A percentile compares a stretch with the other conserved stretches of the same genome.
Conservation (phyloP, 306 rosid species). For the Quercus robur region DNA sequence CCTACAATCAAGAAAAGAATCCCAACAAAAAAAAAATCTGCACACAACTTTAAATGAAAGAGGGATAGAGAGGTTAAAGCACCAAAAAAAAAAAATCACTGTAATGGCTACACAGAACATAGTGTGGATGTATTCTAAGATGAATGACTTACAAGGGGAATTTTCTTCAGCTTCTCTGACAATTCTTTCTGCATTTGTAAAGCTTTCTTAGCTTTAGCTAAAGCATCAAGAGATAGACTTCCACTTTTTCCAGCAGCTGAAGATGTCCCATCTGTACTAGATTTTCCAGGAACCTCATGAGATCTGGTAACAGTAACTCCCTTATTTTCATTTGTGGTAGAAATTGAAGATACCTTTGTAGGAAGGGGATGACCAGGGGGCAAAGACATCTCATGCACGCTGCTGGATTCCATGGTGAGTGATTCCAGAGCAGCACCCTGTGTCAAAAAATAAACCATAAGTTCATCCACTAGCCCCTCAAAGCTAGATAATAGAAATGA, state of each 20-base stretch:
- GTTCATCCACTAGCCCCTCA: constrained; percentile 24
- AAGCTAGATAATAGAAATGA: constrained; percentile 3
- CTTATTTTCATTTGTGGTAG: constrained; percentile 99
- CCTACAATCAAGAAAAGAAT: background rate
- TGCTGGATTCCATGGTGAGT: constrained; percentile 45
- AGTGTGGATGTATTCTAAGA: background rate
- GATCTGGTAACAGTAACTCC: constrained; percentile 98
- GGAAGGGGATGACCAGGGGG: constrained; percentile 57
- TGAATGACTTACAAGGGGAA: constrained; percentile 55
- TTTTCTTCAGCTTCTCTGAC: constrained; percentile 71
- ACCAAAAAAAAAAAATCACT: background rate
- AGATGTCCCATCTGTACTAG: constrained; percentile 99
- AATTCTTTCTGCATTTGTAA: constrained; percentile 77
- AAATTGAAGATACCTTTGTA: constrained; percentile 93
- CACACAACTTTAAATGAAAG: background rate
- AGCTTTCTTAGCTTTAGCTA: constrained; percentile 86
- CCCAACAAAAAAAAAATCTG: background rate
- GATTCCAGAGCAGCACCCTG: constrained; percentile 65
- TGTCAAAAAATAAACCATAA: constrained; percentile 4
- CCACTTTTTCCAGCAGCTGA: constrained; percentile 92
- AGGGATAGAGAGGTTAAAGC: background rate
- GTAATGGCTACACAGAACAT: background rate
- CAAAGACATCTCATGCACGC: constrained; percentile 54
- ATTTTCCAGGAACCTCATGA: constrained; percentile 99
- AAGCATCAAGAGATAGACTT: constrained; percentile 70